Base-by-base conservation (phyloP, 768 basidiomycete genomes). In the Suillus weaverae region DNA sequence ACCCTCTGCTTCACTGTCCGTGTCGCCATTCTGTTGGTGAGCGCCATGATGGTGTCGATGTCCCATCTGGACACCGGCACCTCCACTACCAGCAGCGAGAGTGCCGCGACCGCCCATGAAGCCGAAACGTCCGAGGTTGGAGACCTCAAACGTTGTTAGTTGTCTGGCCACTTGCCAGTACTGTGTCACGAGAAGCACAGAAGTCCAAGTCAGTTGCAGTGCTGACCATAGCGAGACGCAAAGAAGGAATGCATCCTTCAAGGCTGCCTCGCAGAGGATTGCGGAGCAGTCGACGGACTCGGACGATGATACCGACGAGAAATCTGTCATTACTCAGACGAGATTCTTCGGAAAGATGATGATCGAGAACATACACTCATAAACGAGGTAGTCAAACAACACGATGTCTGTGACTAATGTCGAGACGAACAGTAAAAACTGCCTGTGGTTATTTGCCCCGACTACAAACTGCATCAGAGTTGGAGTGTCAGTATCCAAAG, bases 121-220 rank as follows among this genome's bases (percentile, higher is more conserved):
- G 14, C 97, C 97, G 72, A 89, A 98, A 54, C 97, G 86, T 4
- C 97, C 95, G 3, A 99, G 87, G 72, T 99, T 99, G 65, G 89
- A 90, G 4, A 99, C 94, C 73, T 99, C 97, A 62, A 96, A 84
- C 0, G 97, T 98, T 2, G 97, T 99, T 86, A 99, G 94, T 72
- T 99, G 96, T 32, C 90, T 86, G 2, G 90, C 86, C 62, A 98
- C 87, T 77, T 99, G 97, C 92, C 93, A 97, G 57, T 89, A 81
- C 70, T 99, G 97, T 5, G 89, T 88, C 53, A 84, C 86, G 55
- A 97, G 88, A 36, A 99, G 89, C 62, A 99, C 84, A 57, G 85
- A 77, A 1, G 97, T 99, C 97, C 97, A 99, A 1, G 89, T 85
- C n/a, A 99, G 87, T 73, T 99, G 97, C 9, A 99, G 85, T 0